Base-by-base conservation (phyloP, 225 moss, liverwort and hornwort species). In the Straminergon stramineum region DNA sequence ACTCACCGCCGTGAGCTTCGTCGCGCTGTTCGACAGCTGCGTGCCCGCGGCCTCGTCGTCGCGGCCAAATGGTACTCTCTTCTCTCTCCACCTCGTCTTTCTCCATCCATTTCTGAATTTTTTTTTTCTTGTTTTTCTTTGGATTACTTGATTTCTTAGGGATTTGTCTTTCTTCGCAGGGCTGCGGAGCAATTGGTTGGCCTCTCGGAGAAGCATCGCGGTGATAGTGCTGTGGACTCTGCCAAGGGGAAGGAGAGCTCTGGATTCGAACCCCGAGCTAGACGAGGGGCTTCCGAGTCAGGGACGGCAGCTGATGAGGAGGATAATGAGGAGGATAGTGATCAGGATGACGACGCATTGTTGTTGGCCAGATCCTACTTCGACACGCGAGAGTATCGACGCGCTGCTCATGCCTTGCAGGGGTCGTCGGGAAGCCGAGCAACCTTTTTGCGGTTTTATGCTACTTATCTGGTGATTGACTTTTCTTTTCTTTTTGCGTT, bases 161-260 rank as follows among this genome's bases (percentile, higher is more conserved):
- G 22, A 28, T 74, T 78, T 80, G 52, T 69, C 34, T 31, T 71
- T 75, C 23, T 22, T 92, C 88, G 84, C 95, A 97, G 98, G 98
- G 99, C 99, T 86, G 96, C 96, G 69, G 96, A 99, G 90, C 97
- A 96, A 89, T 93, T 99, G 79, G 95, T 95, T 48, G 97, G 99
- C 24, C 94, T 99, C 76, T 90, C 91, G 3, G 96, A 96, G 89
- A 96, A 95, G 85, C 90, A 91, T 32, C 84, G 92, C 27, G n/a
- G 88, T 32, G 88, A 68, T 84, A 34, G 41, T 63, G 34, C 20
- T 57, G 91, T 84, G 87, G 95, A 97, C 22, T 93, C 91, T 88
- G 87, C 91, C 39, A 95, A 94, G 66, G 79, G 88, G 81, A 96
- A 94, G 87, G 94, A 95, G 85, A 91, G 93, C 63, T 86, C 91